These are phyloP conservation scores for Leccinum rimulosum DNA, from an alignment of 768 basidiomycete species.

Conservation along the genomic window DNA sequence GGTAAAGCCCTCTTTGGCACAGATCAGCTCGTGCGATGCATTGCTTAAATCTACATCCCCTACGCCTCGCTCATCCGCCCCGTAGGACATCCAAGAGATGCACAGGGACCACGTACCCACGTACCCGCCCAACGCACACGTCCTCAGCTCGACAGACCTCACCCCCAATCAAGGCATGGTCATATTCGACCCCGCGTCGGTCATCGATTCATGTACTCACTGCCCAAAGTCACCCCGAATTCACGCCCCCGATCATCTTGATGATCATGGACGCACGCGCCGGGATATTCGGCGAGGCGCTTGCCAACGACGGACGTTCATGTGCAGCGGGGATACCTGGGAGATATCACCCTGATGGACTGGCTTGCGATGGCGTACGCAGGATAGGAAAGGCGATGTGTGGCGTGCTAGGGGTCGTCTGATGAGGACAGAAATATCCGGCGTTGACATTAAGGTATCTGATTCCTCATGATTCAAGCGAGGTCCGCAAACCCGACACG, in stretches of 20 bases:
- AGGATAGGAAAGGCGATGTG: conserved; percentile 33
- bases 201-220: conserved; percentile 73
- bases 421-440: not conserved
- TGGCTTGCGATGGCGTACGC: conserved; percentile 42
- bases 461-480: no score
- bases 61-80: conserved; percentile 21
- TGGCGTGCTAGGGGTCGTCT: not conserved
- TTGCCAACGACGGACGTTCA: conserved; percentile 38
- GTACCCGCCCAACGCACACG: conserved; percentile 48
- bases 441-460: not conserved
- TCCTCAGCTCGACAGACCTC: conserved; percentile 59
- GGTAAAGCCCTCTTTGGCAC: conserved; percentile 19
- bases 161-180: conserved; percentile 77
- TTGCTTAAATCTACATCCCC: not conserved
- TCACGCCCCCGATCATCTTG: conserved; percentile 44
- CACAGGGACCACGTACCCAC: conserved; percentile 84
- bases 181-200: conserved; percentile 29
- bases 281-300: conserved; percentile 45
- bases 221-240: conserved; percentile 92
- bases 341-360: conserved; percentile 28
- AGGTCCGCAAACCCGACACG: no score
- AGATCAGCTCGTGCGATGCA: conserved; percentile 34
- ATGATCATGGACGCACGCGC: not conserved
- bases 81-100: conserved; percentile 68
- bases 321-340: conserved; percentile 28